These are phyloP conservation scores for Sporothrix pseudoabietina DNA, from an alignment of 2,329 filamentous ascomycete genomes.

Conservation along the genomic window DNA sequence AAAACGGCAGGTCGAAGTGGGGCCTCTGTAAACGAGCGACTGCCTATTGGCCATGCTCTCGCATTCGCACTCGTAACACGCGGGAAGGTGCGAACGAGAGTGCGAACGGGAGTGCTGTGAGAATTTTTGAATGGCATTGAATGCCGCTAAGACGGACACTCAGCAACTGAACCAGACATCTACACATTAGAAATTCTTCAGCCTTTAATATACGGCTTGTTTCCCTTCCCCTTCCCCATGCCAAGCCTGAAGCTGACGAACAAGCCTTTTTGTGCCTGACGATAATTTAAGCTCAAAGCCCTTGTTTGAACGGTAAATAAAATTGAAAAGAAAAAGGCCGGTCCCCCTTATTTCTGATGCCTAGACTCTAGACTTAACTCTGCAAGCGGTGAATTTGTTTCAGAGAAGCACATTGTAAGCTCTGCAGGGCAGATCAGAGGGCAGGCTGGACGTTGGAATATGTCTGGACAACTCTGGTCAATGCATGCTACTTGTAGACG, in stretches of 20 bases:
- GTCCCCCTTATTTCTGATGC: background rate
- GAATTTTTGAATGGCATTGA: background rate
- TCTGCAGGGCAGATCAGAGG: background rate
- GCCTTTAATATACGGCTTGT: too few species aligned
- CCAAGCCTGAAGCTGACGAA: background rate
- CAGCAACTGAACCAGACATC: background rate
- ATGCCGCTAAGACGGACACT: background rate
- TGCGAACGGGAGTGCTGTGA: background rate
- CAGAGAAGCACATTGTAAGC: background rate
- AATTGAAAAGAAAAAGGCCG: background rate
- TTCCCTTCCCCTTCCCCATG: too few species aligned
- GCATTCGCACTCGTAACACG: conserved; percentile 15
- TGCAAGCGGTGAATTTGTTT: too few species aligned
- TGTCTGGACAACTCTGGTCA: background rate
- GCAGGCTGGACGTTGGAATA: background rate
- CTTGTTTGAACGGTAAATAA: background rate
- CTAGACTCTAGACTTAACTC: background rate
- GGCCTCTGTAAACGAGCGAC: too few species aligned
- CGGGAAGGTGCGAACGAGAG: background rate
- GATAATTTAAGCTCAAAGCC: background rate
- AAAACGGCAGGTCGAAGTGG: background rate
- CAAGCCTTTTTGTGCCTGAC: background rate
- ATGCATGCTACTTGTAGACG: background rate
- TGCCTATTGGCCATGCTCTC: background rate
- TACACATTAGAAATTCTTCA: background rate